A percentile compares a stretch with the other conserved stretches of the same genome.
These are phyloP conservation scores for Euphorbia schlechtendalii DNA, from an alignment of 441 rosid species.

Conservation along the genomic window DNA sequence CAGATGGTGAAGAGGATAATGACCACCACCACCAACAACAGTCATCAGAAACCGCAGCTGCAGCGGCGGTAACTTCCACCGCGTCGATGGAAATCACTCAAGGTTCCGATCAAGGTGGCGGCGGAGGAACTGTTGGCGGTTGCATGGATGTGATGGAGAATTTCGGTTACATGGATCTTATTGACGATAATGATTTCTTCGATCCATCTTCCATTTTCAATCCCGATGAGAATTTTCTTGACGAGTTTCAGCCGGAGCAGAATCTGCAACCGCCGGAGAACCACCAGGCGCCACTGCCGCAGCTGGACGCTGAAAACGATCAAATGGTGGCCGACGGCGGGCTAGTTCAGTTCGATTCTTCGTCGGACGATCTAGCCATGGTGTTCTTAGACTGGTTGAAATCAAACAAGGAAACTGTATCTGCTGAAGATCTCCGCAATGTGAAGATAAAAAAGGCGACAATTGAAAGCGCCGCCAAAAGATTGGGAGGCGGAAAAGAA, in stretches of 20 bases:
- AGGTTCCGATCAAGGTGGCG: conserved; percentile 21
- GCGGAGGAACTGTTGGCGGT: conserved; percentile 27
- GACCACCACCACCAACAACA: too few relatives aligned
- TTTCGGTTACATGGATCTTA: conserved; percentile 72
- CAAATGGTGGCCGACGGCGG: neutral
- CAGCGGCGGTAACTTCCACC: conserved; percentile 57
- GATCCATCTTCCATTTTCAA: conserved; percentile 63
- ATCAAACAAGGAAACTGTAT: conserved; percentile 71
- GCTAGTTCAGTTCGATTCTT: conserved; percentile 24
- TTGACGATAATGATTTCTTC: conserved; percentile 63
- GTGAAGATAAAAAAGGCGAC: conserved; percentile 90
- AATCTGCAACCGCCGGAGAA: neutral
- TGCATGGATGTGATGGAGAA: conserved; percentile 65
- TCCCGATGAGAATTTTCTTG: conserved; percentile 28
- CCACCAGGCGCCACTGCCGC: conserved; percentile 10
- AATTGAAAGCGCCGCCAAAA: conserved; percentile 68
- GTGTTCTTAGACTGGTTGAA: conserved; percentile 89
- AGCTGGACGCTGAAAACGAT: conserved; percentile 11
- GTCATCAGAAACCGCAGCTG: conserved; percentile 20
- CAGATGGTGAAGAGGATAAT: conserved; percentile 43
- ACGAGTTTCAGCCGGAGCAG: conserved; percentile 26
- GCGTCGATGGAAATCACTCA: conserved; percentile 57
- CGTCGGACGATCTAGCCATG: conserved; percentile 60
- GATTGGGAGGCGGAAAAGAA: conserved; percentile 83
- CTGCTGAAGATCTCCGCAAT: conserved; percentile 76